phyloP scores from a whole-genome alignment of 306 rosid genomes.

The Purshia tridentata region DNA sequence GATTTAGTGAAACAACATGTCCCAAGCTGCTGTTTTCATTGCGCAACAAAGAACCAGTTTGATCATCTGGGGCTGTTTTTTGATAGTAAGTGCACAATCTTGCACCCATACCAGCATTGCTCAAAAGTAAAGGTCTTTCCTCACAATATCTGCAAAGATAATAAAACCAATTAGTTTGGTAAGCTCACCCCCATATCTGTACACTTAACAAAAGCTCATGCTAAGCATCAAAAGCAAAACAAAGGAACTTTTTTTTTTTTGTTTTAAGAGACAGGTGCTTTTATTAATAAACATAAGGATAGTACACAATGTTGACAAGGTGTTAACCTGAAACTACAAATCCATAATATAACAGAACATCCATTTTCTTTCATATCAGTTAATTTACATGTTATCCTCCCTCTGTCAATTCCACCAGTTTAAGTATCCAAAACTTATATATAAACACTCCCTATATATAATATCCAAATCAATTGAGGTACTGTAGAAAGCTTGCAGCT shows the following conservation, averaged over 20 bases:
- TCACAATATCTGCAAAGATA: constrained; percentile 75
- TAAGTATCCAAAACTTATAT: background rate
- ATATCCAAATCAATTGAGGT: too few relatives aligned
- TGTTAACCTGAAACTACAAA: too few relatives aligned
- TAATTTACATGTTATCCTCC: background rate
- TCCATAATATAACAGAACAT: background rate
- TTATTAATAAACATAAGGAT: too few relatives aligned
- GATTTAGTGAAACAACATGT: constrained; percentile 73
- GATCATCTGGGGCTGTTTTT: constrained; percentile 84
- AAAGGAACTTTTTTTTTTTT: background rate
- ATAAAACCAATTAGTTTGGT: constrained; percentile 22
- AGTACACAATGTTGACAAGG: too few relatives aligned
- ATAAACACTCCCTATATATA: too few relatives aligned
- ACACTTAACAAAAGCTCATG: constrained; percentile 6
- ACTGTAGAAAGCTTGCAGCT: background rate
- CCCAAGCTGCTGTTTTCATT: constrained; percentile 65
- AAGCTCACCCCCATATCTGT: constrained; percentile 13
- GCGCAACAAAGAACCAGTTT: constrained; percentile 69
- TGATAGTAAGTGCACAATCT: constrained; percentile 93
- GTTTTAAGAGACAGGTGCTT: too few relatives aligned
- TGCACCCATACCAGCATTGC: constrained; percentile 96
- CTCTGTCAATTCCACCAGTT: too few relatives aligned
- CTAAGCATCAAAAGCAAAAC: background rate
- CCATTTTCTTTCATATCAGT: background rate
- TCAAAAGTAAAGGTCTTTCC: constrained; percentile 93